Conservation (phyloP, 257 asterid genomes). For the Leonotis leonurus region DNA sequence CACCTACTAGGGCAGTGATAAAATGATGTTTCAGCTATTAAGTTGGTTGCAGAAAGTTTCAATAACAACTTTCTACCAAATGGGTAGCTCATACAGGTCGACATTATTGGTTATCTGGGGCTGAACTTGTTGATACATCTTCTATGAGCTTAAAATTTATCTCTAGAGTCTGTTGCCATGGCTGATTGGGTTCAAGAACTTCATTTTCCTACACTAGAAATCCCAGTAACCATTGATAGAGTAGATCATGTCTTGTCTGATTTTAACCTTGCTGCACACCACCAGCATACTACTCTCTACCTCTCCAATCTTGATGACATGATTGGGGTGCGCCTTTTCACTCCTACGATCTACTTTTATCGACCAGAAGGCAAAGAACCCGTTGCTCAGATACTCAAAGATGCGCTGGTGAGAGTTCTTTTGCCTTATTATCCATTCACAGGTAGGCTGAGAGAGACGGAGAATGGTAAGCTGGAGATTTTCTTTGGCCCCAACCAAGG, state of each 20-base stretch:
- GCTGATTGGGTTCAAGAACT: constrained; percentile 64
- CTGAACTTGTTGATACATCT: constrained; percentile 5
- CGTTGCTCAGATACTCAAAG: constrained; percentile 35
- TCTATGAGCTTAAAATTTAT: constrained; percentile 9
- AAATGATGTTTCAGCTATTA: too few relatives aligned
- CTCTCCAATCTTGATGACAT: constrained; percentile 92
- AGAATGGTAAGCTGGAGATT: constrained; percentile 63
- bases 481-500: constrained; percentile 69
- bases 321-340: constrained; percentile 74
- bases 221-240: constrained; percentile 46
- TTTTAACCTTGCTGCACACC: constrained; percentile 18
- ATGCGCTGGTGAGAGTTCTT: constrained; percentile 49
- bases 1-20: constrained; percentile 21
- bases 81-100: constrained; percentile 5
- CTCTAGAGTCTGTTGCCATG: constrained; percentile 18
- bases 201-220: constrained; percentile 51
- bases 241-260: constrained; percentile 38
- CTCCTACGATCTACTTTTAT: constrained; percentile 80
- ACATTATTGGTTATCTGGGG: constrained; percentile 13
- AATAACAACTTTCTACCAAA: constrained; percentile 27
- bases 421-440: constrained; percentile 84
- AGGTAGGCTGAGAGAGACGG: constrained; percentile 60
- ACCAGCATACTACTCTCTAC: constrained; percentile 45
- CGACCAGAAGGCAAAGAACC: constrained; percentile 12
- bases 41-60: too few relatives aligned